phyloP scores from a whole-genome alignment of 257 asterid species.

The Scutellaria minor region DNA sequence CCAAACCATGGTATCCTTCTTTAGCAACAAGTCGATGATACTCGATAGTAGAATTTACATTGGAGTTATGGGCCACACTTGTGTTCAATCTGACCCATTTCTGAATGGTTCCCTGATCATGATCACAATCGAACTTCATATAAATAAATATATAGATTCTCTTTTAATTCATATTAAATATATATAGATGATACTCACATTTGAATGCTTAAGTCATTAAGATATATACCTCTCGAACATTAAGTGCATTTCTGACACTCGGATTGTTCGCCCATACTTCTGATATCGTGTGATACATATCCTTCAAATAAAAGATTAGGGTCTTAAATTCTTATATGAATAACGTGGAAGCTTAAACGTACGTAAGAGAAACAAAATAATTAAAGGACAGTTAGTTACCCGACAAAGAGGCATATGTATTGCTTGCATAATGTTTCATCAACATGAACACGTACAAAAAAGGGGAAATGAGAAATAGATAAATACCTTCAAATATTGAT shows the following conservation, averaged over 20 bases:
- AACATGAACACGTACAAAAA: neutral
- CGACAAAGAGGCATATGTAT: no score
- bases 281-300: slow-evolving; percentile 31
- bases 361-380: no score
- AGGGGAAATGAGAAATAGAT: no score
- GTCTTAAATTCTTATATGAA: neutral
- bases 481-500: slow-evolving; percentile 45
- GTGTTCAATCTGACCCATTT: slow-evolving; percentile 35
- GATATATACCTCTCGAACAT: slow-evolving; percentile 36
- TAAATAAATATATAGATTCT: no score
- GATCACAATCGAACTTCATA: slow-evolving; percentile 2
- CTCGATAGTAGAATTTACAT: slow-evolving; percentile 25
- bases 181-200: neutral
- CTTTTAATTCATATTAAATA: neutral
- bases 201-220: neutral
- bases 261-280: slow-evolving; percentile 45
- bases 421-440: no score
- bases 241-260: slow-evolving; percentile 30
- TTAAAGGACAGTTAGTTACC: no score
- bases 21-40: slow-evolving; percentile 32
- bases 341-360: no score
- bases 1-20: slow-evolving; percentile 42
- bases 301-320: slow-evolving; percentile 30
- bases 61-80: slow-evolving; percentile 13
- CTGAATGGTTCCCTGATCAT: slow-evolving; percentile 37